Percentiles rank a stretch among this genome's conserved stretches.
Conservation (phyloP, 352 stramenopile species). For the Phytophthora multivora region DNA sequence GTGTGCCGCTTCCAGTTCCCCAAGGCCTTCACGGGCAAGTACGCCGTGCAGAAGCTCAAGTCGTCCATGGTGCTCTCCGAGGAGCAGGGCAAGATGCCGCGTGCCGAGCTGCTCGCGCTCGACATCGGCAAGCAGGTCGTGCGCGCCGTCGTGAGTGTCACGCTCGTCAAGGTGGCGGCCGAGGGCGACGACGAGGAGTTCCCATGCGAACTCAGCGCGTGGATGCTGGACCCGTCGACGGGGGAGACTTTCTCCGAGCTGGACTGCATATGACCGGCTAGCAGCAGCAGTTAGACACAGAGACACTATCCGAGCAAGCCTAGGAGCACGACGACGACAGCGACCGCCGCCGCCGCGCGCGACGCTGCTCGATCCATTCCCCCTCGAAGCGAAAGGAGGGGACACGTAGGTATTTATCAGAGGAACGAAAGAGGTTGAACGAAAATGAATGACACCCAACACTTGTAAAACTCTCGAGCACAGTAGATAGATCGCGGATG, state of each 20-base stretch:
- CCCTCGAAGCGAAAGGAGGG: slow-evolving; percentile 25
- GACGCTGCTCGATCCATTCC: slow-evolving; percentile 7
- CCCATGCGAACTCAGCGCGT: slow-evolving; percentile 66
- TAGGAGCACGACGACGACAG: slow-evolving; percentile 25
- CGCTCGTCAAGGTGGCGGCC: slow-evolving; percentile 55
- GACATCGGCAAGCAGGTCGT: slow-evolving; percentile 63
- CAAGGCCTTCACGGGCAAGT: slow-evolving; percentile 72
- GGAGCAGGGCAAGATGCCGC: slow-evolving; percentile 47
- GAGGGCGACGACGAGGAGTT: slow-evolving; percentile 57
- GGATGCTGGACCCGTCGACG: slow-evolving; percentile 43
- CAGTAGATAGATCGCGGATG: neutral
- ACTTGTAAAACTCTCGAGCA: slow-evolving; percentile 19
- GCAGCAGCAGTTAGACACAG: slow-evolving; percentile 29
- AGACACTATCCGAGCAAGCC: slow-evolving; percentile 16
- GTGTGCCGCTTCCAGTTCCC: slow-evolving; percentile 93
- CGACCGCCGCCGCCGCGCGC: neutral
- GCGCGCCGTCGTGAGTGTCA: slow-evolving; percentile 61
- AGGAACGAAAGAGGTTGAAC: slow-evolving; percentile 16
- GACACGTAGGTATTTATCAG: slow-evolving; percentile 54
- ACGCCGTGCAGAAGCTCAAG: slow-evolving; percentile 68
- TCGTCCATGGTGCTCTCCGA: slow-evolving; percentile 62
- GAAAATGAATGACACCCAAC: slow-evolving; percentile 20
- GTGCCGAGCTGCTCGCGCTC: slow-evolving; percentile 41
- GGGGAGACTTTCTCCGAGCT: slow-evolving; percentile 48
- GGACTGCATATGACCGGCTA: slow-evolving; percentile 40